A percentile compares a stretch with the other conserved stretches of the same genome.
Conservation (phyloP, 2,329 filamentous ascomycete species). For the Cercospora canescens region DNA sequence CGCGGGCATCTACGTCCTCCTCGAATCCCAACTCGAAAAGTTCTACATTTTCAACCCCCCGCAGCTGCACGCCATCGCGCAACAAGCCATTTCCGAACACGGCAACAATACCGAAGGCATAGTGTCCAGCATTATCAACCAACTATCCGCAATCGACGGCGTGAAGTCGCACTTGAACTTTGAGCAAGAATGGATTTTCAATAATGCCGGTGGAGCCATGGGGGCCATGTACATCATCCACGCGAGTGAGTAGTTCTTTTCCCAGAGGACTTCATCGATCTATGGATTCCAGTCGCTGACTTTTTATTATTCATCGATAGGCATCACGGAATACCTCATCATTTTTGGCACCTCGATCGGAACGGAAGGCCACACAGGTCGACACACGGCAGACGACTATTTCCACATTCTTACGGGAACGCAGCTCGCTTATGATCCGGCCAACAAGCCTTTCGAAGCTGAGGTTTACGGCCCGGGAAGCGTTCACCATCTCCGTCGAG, state of each 20-base stretch:
- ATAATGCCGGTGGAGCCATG: slow-evolving; percentile 90
- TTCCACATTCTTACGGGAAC: slow-evolving; percentile 84
- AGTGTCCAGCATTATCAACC: slow-evolving; percentile 67
- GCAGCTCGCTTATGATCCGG: slow-evolving; percentile 70
- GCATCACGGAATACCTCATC: slow-evolving; percentile 85
- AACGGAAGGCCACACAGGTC: slow-evolving; percentile 84
- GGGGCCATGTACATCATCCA: slow-evolving; percentile 89
- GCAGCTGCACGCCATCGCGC: slow-evolving; percentile 68
- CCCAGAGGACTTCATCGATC: neutral
- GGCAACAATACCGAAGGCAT: slow-evolving; percentile 73
- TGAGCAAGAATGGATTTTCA: slow-evolving; percentile 84
- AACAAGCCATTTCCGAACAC: slow-evolving; percentile 65
- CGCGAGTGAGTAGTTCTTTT: slow-evolving; percentile 60
- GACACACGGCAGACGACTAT: slow-evolving; percentile 91
- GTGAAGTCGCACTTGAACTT: slow-evolving; percentile 56
- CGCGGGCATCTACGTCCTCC: slow-evolving; percentile 54
- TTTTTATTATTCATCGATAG: slow-evolving; percentile 30
- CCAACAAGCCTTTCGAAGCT: slow-evolving; percentile 59
- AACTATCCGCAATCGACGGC: slow-evolving; percentile 57
- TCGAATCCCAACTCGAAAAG: slow-evolving; percentile 54
- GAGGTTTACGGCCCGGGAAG: slow-evolving; percentile 69
- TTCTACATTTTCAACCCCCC: slow-evolving; percentile 75
- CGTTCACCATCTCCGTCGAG: slow-evolving; percentile 71
- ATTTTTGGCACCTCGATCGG: slow-evolving; percentile 82
- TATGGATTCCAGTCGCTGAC: neutral